These are phyloP conservation scores for Ogataea saltuana DNA, from an alignment of 805 yeast genomes.

Conservation along the genomic window DNA sequence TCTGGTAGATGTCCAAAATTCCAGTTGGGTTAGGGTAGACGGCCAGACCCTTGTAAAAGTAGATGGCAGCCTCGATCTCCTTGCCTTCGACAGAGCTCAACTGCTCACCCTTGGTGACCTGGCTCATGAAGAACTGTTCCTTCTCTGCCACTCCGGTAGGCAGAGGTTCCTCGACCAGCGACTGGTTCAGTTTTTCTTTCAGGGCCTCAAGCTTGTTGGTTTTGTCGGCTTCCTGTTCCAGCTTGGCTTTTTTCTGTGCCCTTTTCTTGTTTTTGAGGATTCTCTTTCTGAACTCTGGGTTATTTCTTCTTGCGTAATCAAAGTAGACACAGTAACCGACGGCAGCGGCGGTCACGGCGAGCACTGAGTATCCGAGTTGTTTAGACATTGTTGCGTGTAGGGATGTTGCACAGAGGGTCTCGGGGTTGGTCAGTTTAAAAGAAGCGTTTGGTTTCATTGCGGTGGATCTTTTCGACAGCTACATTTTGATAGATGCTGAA, in stretches of 20 bases:
- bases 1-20: constrained; percentile 84
- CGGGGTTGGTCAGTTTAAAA: background rate
- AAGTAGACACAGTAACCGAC: constrained; percentile 83
- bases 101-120: constrained; percentile 85
- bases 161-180: constrained; percentile 70
- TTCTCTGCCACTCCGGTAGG: constrained; percentile 69
- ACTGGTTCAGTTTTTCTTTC: constrained; percentile 59
- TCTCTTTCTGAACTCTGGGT: constrained; percentile 75
- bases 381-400: constrained; percentile 28
- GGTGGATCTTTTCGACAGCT: background rate
- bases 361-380: constrained; percentile 35
- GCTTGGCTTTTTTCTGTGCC: constrained; percentile 58
- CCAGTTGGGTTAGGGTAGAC: constrained; percentile 96
- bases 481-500: background rate
- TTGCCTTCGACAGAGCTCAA: constrained; percentile 63
- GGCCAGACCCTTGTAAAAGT: constrained; percentile 89
- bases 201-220: constrained; percentile 61
- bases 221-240: constrained; percentile 56
- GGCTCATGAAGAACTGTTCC: constrained; percentile 78
- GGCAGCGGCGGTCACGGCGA: constrained; percentile 52
- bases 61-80: constrained; percentile 81
- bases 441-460: background rate
- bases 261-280: constrained; percentile 64
- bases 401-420: background rate
- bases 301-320: constrained; percentile 87